Evolutionary conservation across 345 rosid species (phyloP), one percentile per base, ranked within the genome.

Genomic region (Fremontodendron californicum): DNA sequence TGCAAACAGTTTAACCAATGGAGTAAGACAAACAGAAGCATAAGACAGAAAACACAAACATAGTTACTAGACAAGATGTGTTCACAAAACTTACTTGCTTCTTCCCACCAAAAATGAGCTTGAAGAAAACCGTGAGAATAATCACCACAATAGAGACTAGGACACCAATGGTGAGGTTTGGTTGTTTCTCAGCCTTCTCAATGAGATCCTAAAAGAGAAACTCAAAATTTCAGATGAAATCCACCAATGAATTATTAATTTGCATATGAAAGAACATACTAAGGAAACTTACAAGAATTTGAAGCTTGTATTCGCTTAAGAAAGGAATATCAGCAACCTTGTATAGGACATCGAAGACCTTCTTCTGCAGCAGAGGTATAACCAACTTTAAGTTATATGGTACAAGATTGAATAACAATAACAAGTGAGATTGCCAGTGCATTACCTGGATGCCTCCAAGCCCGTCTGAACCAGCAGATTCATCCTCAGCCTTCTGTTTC

Each of bases 401-500:
- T 33, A 71, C 15, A 13, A 79, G 8, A 58, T 13, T 58, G 27
- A 9, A 64, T 51, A 27, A 9, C 40, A 43, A 31, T 25, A 42
- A 61, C 55, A 29, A 71, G 18, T 33, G 3, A 31, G 43, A 11
- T 10, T 33, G 29, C 45, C 23, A 10, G 9, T 31, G 61, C 29
- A 31, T 43, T 78, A 82, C 87, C 85, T 85, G 84, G 86, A 78
- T 73, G 78, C 87, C 90, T 45, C 77, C 72, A 76, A 89, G 87
- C 75, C 77, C 87, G 77, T 81, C 91, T 27, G 85, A 46, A 35
- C 87, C 87, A 58, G 87, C 78, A 81, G 90, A 89, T 57, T 82
- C 96, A 0, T 93, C 94, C 73, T 91, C 94, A 23, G 83, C 89
- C 88, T 93, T 90, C 82, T 86, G 90, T 77, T 89, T 93, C 83